Evolutionary conservation across 805 yeast genomes (phyloP), one percentile per base, ranked within the genome.

Genomic region (Wickerhamomyces ciferrii): DNA sequence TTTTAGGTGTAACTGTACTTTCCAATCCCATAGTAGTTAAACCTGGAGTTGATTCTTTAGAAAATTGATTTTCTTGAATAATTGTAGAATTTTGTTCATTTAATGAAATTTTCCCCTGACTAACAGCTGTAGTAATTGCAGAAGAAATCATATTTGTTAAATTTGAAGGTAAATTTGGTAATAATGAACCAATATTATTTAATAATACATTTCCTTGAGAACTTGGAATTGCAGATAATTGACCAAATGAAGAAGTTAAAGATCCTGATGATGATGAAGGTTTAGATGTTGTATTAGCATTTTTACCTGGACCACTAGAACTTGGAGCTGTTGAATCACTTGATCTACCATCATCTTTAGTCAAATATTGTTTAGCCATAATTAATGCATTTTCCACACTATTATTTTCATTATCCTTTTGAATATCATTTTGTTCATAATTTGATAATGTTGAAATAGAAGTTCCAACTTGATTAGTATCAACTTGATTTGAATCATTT

Each of bases 91-190:
- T 25, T 18, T 23, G 15, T 13, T 27, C 34, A 21, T n/a, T 37
- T 5, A 43, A 19, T 9, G 40, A 10, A 9, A 24, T 2, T 19
- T 9, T 14, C 11, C 42, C 36, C 8, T 32, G 10, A 14, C 18
- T 39, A 2, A 60, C 41, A 1, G 61, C 62, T 44, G 54, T 59
- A 1, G 58, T 42, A 18, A 60, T 58, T 1, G 62, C 64, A 43
- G 46, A 48, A 18, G 56, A 45, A 11, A 60, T 60, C 42, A 58
- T 36, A 23, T 46, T 41, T 2, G 57, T 50, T 39, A 60, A 35
- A 37, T 55, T 55, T 2, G 53, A 32, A 17, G 64, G 64, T 8
- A 60, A 27, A 23, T 49, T 49, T 17, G 62, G 63, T 11, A 59
- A 31, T 34, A 55, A 39, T 4, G 50, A n/a, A 2, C 62, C 56